Evolutionary conservation across 805 yeast species (phyloP), one percentile per base, ranked within the genome.

Genomic region (Kuraishia piskuri): DNA sequence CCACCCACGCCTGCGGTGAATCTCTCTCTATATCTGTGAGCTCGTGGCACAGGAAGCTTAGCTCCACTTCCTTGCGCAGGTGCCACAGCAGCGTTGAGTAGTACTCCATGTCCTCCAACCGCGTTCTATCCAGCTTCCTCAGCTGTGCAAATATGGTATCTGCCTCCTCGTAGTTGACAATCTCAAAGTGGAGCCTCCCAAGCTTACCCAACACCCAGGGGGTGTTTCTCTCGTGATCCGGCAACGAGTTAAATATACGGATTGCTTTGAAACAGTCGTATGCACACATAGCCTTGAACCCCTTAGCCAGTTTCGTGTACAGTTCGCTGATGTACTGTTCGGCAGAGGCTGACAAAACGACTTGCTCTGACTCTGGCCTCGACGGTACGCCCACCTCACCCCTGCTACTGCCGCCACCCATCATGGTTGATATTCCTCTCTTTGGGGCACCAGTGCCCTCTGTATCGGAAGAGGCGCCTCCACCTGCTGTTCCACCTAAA

Each of bases 41-140:
- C 59, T 90, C 97, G 63, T 88, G 88, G 2, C 96, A 88, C 54
- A 94, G 73, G 61, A 78, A 83, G n/a, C 94, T 84, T 51, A 94
- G 74, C 53, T 85, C 91, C 21, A 82, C 79, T 50, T 87, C 90
- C 61, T 84, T 84, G 53, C 87, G 92, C 50, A 90, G 69, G 71
- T 94, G 98, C 99, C 99, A 92, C 55, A 92, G 73, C 25, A 90
- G 72, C 0, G 98, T 92, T 0, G 97, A 90, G 63, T 81, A 90
- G 60, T 84, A 82, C 63, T 94, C 98, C 94, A 92, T 89, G 64
- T 90, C 98, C 56, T 82, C 83, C 17, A 85, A 65, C 54, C 98
- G 75, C 10, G 91, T 87, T 46, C 92, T 79, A 68, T 90, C 96
- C 23, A 84, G 55, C 53, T 71, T 72, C 52, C 96, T 75, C 53